phyloP scores from a whole-genome alignment of 768 basidiomycete genomes.

The Mycena olivaceomarginata region DNA sequence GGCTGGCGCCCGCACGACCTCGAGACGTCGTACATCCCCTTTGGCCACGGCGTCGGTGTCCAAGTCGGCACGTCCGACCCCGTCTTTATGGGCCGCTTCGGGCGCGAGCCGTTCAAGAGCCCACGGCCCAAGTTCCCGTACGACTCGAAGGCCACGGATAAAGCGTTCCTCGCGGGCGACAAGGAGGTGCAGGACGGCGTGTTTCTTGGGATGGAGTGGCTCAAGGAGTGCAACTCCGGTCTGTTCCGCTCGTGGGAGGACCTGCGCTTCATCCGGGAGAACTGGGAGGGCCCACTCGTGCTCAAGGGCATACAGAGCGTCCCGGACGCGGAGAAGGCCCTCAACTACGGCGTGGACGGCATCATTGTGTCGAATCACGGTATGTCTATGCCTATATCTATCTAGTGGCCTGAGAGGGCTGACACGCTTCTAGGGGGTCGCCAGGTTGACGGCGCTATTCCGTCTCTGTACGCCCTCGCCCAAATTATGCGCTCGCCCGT shows the following conservation, averaged over 20 bases:
- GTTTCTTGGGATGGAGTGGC: conserved; percentile 76
- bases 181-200: conserved; percentile 47
- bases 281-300: conserved; percentile 87
- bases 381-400: conserved; percentile 49
- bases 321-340: conserved; percentile 81
- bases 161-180: conserved; percentile 68
- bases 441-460: conserved; percentile 87
- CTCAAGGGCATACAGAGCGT: conserved; percentile 87
- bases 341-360: conserved; percentile 80
- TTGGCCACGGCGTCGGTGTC: conserved; percentile 77
- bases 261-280: conserved; percentile 77
- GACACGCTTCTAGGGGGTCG: conserved; percentile 70
- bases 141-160: conserved; percentile 67
- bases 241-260: conserved; percentile 83
- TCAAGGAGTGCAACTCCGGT: conserved; percentile 79
- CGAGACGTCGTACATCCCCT: conserved; percentile 78
- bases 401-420: neutral
- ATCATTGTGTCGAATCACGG: conserved; percentile 91
- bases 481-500: conserved; percentile 78
- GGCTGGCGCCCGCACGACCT: conserved; percentile 90
- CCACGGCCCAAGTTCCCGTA: conserved; percentile 75
- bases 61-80: conserved; percentile 86
- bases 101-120: conserved; percentile 64
- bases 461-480: conserved; percentile 83
- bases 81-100: conserved; percentile 80